Evolutionary conservation across 192 early-diverging fungal species (phyloP), one percentile per base, ranked within the genome.

Genomic region (Coemansia sp.): DNA sequence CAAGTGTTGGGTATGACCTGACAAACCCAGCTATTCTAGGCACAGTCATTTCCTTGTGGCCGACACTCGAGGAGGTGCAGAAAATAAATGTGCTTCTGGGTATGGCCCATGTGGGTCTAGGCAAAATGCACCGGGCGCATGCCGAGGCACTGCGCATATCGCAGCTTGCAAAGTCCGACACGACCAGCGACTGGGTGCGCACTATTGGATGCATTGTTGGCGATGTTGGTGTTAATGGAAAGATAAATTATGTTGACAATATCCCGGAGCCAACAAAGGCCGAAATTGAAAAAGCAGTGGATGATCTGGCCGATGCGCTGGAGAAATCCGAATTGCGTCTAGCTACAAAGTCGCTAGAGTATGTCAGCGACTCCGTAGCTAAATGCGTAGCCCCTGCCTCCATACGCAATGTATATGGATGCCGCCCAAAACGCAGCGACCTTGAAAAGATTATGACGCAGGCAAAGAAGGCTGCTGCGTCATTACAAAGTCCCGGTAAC

Each of bases 121-220:
- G 55, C 32, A 69, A 69, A 15, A 70, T 79, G 63, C 56, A 48
- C 8, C 49, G 54, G n/a, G 67, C 63, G 6, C 56, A 58, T 2
- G 65, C 61, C 35, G 64, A 66, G 17, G 76, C 62, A 14, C 50
- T 46, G 29, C 55, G 50, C 14, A 60, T 79, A 6, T 48, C 68
- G 5, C 40, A 64, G 62, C 62, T 79, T 23, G 68, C 67, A 41
- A 67, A 61, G 35, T 6, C 38, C 0, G 68, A 74, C 43, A 53
- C 42, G 1, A 53, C 49, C 38, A 79, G 71, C 65, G 71, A 73
- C 61, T 79, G 76, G 76, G 76, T 79, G 58, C 71, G 76, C 38
- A 70, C 65, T 0, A 46, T 79, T n/a, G 76, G 76, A 5, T 20
- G 53, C 13, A 49, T 70, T 19, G 52, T 79, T 29, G 76, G 76